Evolutionary conservation across 139 green algal genomes (phyloP).

Genomic region (Picochlorum sp.): DNA sequence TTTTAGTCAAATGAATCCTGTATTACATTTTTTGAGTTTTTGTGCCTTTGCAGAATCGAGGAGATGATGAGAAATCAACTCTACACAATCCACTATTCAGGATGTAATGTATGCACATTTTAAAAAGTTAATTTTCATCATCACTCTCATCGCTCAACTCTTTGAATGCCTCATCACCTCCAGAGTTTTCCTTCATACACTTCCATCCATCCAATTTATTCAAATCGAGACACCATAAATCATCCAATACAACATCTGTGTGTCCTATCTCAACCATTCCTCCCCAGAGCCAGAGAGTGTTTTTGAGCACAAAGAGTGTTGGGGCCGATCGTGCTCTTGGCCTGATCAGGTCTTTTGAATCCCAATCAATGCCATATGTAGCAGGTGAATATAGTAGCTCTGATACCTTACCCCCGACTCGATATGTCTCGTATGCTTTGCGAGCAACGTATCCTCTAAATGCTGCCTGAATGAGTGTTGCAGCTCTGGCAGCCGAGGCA

Average conservation of each 20-base stretch:
- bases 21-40: background rate
- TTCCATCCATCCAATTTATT: conserved; percentile 72
- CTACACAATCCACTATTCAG: conserved; percentile 10
- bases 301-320: conserved; percentile 56
- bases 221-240: conserved; percentile 88
- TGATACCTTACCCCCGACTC: conserved; percentile 61
- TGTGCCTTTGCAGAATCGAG: background rate
- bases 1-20: background rate
- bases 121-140: background rate
- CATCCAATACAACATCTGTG: conserved; percentile 83
- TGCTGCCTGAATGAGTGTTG: conserved; percentile 64
- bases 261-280: conserved; percentile 74
- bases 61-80: background rate
- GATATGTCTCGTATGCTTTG: conserved; percentile 69
- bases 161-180: conserved; percentile 61
- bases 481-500: conserved; percentile 47
- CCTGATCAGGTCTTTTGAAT: conserved; percentile 51
- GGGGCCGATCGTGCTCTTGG: conserved; percentile 57
- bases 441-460: conserved; percentile 78
- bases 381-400: conserved; percentile 90
- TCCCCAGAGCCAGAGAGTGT: conserved; percentile 81
- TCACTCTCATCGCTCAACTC: conserved; percentile 24
- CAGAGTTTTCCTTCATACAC: conserved; percentile 59
- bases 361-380: conserved; percentile 70
- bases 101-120: background rate